Percentiles rank a stretch among this genome's conserved stretches.
Evolutionary conservation across 495 filamentous ascomycete genomes (phyloP).

Genomic region (Aspergillus nanangensis): DNA sequence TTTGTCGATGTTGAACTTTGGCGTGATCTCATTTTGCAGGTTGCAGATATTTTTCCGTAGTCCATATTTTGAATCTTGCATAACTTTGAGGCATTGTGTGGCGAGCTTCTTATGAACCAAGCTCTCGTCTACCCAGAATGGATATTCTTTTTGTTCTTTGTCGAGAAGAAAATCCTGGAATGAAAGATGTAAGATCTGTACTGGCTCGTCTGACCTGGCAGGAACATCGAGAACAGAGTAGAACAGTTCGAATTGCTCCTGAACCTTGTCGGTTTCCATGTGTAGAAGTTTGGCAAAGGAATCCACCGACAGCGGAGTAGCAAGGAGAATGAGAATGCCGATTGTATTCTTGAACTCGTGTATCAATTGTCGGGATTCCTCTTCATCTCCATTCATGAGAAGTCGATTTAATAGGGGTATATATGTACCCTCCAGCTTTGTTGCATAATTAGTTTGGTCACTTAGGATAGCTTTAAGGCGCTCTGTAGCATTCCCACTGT

Average conservation of each 20-base stretch:
- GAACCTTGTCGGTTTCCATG: constrained; percentile 3
- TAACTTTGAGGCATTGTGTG: neutral
- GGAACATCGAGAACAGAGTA: constrained; percentile 19
- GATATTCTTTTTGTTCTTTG: neutral
- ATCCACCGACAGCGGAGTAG: constrained; percentile 16
- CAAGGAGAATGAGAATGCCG: constrained; percentile 20
- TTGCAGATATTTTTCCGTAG: neutral
- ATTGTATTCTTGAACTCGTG: constrained; percentile 20
- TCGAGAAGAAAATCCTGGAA: constrained; percentile 24
- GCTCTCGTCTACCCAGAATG: constrained; percentile 7
- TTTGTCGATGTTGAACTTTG: neutral
- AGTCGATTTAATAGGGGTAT: constrained; percentile 18
- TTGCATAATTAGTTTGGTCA: constrained; percentile 9
- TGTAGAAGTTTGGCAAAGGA: constrained; percentile 10
- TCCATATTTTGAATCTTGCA: neutral
- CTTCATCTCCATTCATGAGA: constrained; percentile 8
- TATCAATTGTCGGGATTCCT: neutral
- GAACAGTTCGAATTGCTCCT: constrained; percentile 9
- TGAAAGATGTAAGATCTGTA: constrained; percentile 20
- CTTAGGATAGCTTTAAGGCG: constrained; percentile 13
- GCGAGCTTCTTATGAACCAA: no score
- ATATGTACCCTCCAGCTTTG: constrained; percentile 20
- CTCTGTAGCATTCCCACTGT: constrained; percentile 7
- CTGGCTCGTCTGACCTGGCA: constrained; percentile 1
- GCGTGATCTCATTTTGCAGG: neutral